Percentiles rank a stretch among this genome's conserved stretches.
Evolutionary conservation across 2,329 filamentous ascomycete species (phyloP).

Genomic region (Phyllosticta paracitricarpa): DNA sequence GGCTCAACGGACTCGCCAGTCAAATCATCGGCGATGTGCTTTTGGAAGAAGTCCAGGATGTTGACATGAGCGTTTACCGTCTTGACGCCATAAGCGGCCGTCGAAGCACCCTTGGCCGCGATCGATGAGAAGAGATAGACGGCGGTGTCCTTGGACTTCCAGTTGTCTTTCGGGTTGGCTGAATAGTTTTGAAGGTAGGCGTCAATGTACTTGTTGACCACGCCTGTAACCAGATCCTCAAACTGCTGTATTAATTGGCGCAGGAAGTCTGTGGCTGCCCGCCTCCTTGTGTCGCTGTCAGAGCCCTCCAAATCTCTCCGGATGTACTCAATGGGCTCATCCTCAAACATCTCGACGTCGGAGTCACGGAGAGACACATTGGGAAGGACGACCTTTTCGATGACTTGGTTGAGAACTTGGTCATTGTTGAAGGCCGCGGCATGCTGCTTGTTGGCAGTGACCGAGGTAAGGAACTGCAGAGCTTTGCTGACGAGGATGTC

Average conservation of each 20-base stretch:
- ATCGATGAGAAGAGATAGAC: conserved; percentile 93
- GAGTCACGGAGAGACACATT: conserved; percentile 88
- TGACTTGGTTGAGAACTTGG: conserved; percentile 69
- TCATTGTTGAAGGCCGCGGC: conserved; percentile 78
- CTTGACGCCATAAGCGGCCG: conserved; percentile 80
- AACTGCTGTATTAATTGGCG: conserved; percentile 83
- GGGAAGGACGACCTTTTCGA: conserved; percentile 90
- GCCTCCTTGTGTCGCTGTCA: conserved; percentile 83
- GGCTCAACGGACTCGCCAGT: conserved; percentile 63
- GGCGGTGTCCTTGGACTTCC: conserved; percentile 98
- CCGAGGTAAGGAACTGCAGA: conserved; percentile 84
- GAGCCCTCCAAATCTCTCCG: conserved; percentile 90
- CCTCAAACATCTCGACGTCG: conserved; percentile 91
- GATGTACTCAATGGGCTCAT: conserved; percentile 98
- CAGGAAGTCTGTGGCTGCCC: conserved; percentile 91
- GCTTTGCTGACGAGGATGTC: conserved; percentile 92
- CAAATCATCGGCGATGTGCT: conserved; percentile 82
- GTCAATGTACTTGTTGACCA: conserved; percentile 79
- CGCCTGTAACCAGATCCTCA: conserved; percentile 70
- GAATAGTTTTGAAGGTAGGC: conserved; percentile 70
- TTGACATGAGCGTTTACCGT: conserved; percentile 73
- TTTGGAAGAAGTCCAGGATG: conserved; percentile 90
- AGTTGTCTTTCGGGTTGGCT: conserved; percentile 59
- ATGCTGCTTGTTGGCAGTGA: conserved; percentile 68
- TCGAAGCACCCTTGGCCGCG: conserved; percentile 82